Conservation (phyloP, 345 rosid genomes). For the Chamaenerion angustifolium region DNA sequence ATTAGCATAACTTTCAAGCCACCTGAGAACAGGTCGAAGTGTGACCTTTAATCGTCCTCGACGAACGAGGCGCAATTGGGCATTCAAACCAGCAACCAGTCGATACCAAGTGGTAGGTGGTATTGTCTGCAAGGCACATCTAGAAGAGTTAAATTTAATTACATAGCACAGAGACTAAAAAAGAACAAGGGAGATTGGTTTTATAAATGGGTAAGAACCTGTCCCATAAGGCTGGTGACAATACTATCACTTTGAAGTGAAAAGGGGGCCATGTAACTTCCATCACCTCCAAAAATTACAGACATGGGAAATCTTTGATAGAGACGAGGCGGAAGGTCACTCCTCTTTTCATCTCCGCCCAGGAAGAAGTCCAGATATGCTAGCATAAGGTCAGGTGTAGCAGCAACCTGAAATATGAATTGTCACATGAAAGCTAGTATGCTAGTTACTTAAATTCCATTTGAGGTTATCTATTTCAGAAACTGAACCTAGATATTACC, state of each 20-base stretch:
- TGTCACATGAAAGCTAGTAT: not conserved
- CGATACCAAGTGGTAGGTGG: constrained; percentile 92
- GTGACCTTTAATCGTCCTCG: constrained; percentile 72
- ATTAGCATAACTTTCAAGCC: constrained; percentile 83
- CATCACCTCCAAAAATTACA: constrained; percentile 89
- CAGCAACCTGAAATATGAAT: constrained; percentile 63
- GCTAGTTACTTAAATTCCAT: not conserved
- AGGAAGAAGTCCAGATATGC: constrained; percentile 88
- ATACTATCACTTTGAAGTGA: constrained; percentile 65
- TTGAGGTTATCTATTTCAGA: not conserved
- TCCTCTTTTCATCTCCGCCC: constrained; percentile 96
- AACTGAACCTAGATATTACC: constrained; percentile 20
- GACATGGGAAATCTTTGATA: constrained; percentile 94
- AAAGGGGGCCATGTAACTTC: constrained; percentile 97
- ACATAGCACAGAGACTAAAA: too few species aligned
- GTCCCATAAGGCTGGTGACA: constrained; percentile 84
- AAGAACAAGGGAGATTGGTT: too few species aligned
- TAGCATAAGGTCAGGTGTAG: constrained; percentile 90
- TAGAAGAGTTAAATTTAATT: not conserved
- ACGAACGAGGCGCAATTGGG: constrained; percentile 90
- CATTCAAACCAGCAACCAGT: constrained; percentile 87
- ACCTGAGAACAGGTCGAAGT: constrained; percentile 62
- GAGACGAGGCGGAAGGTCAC: constrained; percentile 79
- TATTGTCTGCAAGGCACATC: constrained; percentile 46
- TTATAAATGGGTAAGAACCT: constrained; percentile 28